Percentiles rank a stretch among this genome's conserved stretches.
Conservation (phyloP, 2,329 filamentous ascomycete genomes). For the Hansfordia pulvinata region DNA sequence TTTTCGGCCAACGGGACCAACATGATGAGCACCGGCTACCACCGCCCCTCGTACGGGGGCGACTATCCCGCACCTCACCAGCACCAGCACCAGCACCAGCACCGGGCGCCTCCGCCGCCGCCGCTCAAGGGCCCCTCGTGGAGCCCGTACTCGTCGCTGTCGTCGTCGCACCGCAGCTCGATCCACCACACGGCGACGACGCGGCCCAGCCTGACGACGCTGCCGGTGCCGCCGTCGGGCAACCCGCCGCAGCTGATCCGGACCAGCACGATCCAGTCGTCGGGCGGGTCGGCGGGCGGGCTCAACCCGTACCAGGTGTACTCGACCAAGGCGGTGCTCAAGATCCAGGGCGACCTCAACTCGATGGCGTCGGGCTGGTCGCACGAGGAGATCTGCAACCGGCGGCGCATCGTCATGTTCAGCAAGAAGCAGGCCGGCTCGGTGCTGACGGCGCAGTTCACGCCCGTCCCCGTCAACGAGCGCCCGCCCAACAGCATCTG, state of each 20-base stretch:
- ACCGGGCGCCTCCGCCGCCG: conserved; percentile 20
- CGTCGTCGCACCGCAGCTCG: conserved; percentile 27
- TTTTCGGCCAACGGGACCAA: conserved; percentile 19
- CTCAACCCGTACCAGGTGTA: conserved; percentile 76
- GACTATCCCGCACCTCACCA: no score
- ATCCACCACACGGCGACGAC: conserved; percentile 27
- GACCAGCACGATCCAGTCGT: conserved; percentile 37
- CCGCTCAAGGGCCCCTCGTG: conserved; percentile 26
- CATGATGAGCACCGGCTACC: conserved; percentile 43
- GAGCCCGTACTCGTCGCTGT: conserved; percentile 27
- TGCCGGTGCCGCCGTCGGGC: conserved; percentile 30
- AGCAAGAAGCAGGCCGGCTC: conserved; percentile 69
- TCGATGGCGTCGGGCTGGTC: conserved; percentile 77
- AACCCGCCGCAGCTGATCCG: conserved; percentile 39
- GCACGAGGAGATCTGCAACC: conserved; percentile 63
- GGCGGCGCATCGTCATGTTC: conserved; percentile 80
- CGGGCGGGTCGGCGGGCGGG: conserved; percentile 22
- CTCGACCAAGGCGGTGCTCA: conserved; percentile 70
- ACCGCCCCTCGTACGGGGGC: conserved; percentile 36
- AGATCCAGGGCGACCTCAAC: conserved; percentile 75
- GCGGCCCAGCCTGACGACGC: conserved; percentile 30
- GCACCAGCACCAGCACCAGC: no score
- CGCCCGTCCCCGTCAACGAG: conserved; percentile 64
- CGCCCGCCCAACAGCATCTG: conserved; percentile 75
- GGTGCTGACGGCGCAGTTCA: conserved; percentile 69